Evolutionary conservation across 2,329 filamentous ascomycete species (phyloP).

Genomic region (Pyrenochaeta sp.): DNA sequence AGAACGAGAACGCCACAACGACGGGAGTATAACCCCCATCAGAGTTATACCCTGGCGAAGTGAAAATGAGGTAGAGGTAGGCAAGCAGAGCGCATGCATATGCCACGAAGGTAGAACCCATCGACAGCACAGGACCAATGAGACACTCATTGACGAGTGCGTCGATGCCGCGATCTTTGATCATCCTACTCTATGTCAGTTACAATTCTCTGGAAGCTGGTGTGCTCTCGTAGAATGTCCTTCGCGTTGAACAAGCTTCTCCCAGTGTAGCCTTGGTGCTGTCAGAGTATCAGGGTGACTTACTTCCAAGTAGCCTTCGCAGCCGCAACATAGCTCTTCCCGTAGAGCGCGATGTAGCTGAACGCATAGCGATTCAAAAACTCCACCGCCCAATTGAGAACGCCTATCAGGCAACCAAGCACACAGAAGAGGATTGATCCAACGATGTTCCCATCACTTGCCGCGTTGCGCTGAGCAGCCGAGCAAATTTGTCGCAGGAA

Average conservation of each 20-base stretch:
- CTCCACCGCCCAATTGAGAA: slow-evolving; percentile 85
- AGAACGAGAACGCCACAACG: slow-evolving; percentile 83
- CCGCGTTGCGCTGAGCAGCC: slow-evolving; percentile 73
- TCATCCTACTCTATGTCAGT: slow-evolving; percentile 65
- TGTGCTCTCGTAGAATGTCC: not conserved
- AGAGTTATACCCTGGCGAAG: slow-evolving; percentile 78
- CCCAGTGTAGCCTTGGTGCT: no score
- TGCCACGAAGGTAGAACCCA: slow-evolving; percentile 83
- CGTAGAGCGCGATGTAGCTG: slow-evolving; percentile 91
- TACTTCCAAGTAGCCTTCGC: slow-evolving; percentile 87
- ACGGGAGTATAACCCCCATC: slow-evolving; percentile 75
- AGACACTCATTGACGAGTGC: slow-evolving; percentile 90
- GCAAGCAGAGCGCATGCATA: slow-evolving; percentile 83
- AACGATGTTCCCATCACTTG: slow-evolving; percentile 73
- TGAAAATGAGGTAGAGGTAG: slow-evolving; percentile 87
- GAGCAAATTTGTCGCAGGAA: slow-evolving; percentile 83
- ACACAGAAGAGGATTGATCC: slow-evolving; percentile 75
- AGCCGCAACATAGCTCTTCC: slow-evolving; percentile 83
- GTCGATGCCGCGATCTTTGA: slow-evolving; percentile 90
- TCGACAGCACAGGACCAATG: slow-evolving; percentile 68
- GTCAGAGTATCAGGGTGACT: slow-evolving; percentile 28
- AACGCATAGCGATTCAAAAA: slow-evolving; percentile 95
- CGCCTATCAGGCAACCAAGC: slow-evolving; percentile 75
- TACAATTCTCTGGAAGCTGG: not conserved
- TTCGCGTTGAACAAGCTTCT: not conserved